phyloP scores from a whole-genome alignment of 2,329 filamentous ascomycete species.

The Paecilomyces sp. region DNA sequence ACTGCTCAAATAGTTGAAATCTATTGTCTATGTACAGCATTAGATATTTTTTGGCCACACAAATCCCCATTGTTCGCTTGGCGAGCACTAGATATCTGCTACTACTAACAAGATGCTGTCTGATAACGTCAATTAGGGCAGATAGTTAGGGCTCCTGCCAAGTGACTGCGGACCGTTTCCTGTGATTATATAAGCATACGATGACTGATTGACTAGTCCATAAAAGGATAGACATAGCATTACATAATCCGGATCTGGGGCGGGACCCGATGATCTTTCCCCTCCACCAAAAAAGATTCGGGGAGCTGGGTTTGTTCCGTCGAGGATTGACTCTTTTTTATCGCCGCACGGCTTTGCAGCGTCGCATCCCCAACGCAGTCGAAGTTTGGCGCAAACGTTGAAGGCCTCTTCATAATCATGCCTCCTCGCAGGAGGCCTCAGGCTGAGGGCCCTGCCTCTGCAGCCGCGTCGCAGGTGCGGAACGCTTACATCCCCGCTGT shows the following conservation, averaged over 20 bases:
- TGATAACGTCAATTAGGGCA: not conserved
- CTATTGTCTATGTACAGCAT: not conserved
- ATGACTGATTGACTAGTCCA: not conserved
- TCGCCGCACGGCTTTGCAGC: not conserved
- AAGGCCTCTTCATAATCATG: conserved; percentile 17
- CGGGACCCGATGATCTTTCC: conserved; percentile 7
- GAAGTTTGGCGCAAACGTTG: not conserved
- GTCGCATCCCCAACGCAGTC: not conserved
- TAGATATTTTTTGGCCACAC: no score
- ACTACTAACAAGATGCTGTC: not conserved
- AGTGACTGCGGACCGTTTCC: not conserved
- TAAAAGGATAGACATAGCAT: not conserved
- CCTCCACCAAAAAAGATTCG: conserved; percentile 11
- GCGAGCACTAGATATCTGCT: no score
- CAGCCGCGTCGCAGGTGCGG: conserved; percentile 24
- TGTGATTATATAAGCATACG: not conserved
- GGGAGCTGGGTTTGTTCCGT: not conserved
- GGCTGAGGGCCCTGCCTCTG: conserved; percentile 17
- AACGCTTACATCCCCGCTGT: conserved; percentile 8
- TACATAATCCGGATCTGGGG: conserved; percentile 3
- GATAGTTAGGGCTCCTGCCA: not conserved
- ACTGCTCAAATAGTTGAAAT: not conserved
- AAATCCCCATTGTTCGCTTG: no score
- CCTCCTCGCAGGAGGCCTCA: conserved; percentile 30
- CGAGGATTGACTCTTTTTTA: not conserved